These are phyloP conservation scores for Tremella fuciformis DNA, from an alignment of 768 basidiomycete genomes.

Conservation along the genomic window DNA sequence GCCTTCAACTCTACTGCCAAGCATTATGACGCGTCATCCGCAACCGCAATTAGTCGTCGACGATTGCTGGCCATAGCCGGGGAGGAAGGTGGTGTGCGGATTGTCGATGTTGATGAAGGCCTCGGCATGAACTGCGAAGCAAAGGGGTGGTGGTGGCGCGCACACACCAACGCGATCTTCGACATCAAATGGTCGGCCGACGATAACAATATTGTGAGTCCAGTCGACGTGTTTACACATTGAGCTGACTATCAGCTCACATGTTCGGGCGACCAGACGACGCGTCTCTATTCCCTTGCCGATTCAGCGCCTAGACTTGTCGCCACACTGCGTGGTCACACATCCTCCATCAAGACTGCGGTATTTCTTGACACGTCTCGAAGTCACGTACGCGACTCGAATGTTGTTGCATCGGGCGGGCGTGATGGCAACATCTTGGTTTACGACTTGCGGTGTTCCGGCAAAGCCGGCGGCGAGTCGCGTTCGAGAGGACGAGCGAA, in stretches of 20 bases:
- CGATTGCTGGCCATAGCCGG: conserved; percentile 41
- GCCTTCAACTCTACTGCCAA: conserved; percentile 37
- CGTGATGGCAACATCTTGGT: conserved; percentile 50
- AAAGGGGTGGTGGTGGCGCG: conserved; percentile 45
- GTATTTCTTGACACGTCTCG: conserved; percentile 44
- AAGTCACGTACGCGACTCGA: conserved; percentile 6
- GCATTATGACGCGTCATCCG: conserved; percentile 17
- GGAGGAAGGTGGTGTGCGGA: conserved; percentile 42
- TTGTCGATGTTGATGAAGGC: conserved; percentile 41
- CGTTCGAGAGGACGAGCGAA: not conserved
- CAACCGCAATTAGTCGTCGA: conserved; percentile 16
- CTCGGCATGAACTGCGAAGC: conserved; percentile 34
- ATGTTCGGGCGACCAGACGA: conserved; percentile 43
- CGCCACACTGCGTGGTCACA: conserved; percentile 45
- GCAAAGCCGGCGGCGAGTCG: not conserved
- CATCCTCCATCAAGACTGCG: conserved; percentile 42
- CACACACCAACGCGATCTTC: conserved; percentile 49
- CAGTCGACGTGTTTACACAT: not conserved
- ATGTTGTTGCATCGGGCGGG: conserved; percentile 40
- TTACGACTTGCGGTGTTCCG: conserved; percentile 43
- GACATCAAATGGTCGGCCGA: conserved; percentile 47
- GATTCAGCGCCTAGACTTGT: conserved; percentile 29
- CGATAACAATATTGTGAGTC: conserved; percentile 39
- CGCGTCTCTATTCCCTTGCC: conserved; percentile 34
- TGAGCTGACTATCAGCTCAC: conserved; percentile 30